Percentiles rank a stretch among this genome's conserved stretches.
Conservation (phyloP, 1,139 yeast species). For the Entelexis paramagnoliae region DNA sequence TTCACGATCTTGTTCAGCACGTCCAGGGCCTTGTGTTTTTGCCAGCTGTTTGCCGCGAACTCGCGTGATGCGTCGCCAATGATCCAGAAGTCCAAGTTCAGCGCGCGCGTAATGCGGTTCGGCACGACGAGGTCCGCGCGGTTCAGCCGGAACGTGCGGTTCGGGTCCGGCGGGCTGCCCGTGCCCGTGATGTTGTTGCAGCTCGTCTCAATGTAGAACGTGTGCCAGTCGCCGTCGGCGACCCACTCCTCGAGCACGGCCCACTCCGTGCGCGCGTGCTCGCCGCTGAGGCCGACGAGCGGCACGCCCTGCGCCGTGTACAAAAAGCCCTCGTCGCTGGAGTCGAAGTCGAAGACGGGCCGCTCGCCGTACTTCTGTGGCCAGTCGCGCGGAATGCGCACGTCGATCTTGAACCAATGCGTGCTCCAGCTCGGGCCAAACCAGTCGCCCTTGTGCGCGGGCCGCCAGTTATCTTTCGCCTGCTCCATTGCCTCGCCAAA, state of each 20-base stretch:
- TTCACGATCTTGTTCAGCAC: conserved; percentile 74
- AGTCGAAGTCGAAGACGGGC: conserved; percentile 73
- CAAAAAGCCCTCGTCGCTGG: conserved; percentile 74
- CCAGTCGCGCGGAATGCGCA: conserved; percentile 49
- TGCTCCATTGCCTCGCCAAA: conserved; percentile 57
- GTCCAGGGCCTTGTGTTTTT: conserved; percentile 72
- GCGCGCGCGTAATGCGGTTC: conserved; percentile 65
- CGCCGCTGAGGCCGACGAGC: conserved; percentile 77
- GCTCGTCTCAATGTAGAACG: conserved; percentile 75
- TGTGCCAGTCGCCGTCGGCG: conserved; percentile 38
- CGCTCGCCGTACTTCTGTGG: conserved; percentile 31
- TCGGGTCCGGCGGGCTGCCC: conserved; percentile 55
- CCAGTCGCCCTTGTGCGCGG: conserved; percentile 57
- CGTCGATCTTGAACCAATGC: conserved; percentile 73
- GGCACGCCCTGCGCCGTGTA: conserved; percentile 59
- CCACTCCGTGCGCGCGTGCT: conserved; percentile 69
- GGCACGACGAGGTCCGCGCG: conserved; percentile 76
- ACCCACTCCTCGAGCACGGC: conserved; percentile 50
- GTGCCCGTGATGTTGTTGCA: conserved; percentile 95
- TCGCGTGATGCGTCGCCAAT: conserved; percentile 87
- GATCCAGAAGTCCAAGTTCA: conserved; percentile 76
- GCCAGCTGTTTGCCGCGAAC: conserved; percentile 62
- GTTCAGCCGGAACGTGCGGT: conserved; percentile 56
- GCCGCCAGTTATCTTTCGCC: conserved; percentile 40
- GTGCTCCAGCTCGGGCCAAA: conserved; percentile 97